phyloP scores from a whole-genome alignment of 345 rosid species.

The Linum usitatissimum region DNA sequence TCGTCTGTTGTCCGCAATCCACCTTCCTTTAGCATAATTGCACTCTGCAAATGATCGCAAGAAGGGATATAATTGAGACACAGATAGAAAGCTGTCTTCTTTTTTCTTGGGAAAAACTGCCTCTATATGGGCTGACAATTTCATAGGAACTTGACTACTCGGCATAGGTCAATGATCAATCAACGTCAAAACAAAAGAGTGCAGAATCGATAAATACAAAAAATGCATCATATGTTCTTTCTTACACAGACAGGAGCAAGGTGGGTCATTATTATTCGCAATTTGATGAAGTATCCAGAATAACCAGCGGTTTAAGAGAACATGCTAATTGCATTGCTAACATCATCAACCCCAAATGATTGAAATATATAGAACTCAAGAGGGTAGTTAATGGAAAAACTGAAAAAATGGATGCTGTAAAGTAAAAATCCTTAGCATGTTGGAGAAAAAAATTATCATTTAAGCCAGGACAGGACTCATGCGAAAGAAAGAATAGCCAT shows the following conservation, averaged over 20 bases:
- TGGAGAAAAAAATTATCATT: not conserved
- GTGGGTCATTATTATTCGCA: not conserved
- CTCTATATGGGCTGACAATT: not conserved
- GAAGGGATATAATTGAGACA: not conserved
- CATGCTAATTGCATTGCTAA: not conserved
- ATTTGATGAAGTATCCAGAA: not conserved
- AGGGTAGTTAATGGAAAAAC: not conserved
- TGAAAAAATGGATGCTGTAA: not conserved
- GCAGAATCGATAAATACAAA: too few relatives aligned
- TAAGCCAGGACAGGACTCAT: too few relatives aligned
- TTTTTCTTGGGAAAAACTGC: too few relatives aligned
- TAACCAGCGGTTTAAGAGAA: not conserved
- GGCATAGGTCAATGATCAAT: too few relatives aligned
- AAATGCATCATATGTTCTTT: not conserved
- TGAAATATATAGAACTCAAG: not conserved
- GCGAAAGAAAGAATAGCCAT: too few relatives aligned
- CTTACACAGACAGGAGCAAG: not conserved
- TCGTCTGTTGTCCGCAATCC: constrained; percentile 39
- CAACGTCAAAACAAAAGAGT: constrained; percentile 2
- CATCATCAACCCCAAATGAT: not conserved
- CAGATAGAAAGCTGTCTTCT: too few relatives aligned
- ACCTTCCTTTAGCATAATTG: constrained; percentile 58
- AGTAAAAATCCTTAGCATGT: not conserved
- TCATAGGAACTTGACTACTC: not conserved
- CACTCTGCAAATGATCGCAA: constrained; percentile 33